A percentile compares a stretch with the other conserved stretches of the same genome.
Evolutionary conservation across 2,329 filamentous ascomycete species (phyloP).

Genomic region (Alternaria angustiovoidea): DNA sequence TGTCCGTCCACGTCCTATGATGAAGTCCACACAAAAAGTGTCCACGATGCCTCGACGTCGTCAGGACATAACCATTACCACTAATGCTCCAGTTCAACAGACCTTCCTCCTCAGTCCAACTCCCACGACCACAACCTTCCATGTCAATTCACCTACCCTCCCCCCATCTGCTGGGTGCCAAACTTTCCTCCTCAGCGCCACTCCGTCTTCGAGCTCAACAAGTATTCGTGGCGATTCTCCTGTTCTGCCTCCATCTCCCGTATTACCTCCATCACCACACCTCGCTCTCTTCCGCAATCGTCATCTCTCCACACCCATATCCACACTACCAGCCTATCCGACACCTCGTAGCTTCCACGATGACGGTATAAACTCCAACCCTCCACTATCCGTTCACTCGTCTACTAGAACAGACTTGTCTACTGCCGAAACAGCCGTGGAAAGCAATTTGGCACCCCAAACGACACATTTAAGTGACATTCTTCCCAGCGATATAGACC

Average conservation of each 20-base stretch:
- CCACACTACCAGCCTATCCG: neutral
- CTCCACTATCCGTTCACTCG: neutral
- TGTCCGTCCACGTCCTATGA: neutral
- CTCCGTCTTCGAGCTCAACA: neutral
- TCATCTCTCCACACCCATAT: neutral
- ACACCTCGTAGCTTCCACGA: neutral
- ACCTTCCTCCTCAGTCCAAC: constrained; percentile 13
- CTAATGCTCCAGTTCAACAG: neutral
- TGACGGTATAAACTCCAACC: neutral
- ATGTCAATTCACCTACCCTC: neutral
- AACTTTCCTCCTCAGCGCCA: constrained; percentile 12
- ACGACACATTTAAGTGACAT: constrained; percentile 1
- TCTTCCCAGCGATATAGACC: neutral
- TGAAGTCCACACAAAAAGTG: neutral
- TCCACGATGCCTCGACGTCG: neutral
- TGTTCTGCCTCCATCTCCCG: neutral
- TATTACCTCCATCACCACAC: neutral
- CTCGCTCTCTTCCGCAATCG: neutral
- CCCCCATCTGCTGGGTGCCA: neutral
- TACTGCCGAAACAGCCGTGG: neutral
- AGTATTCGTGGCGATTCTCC: constrained; percentile 5
- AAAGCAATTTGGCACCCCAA: neutral
- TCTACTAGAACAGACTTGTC: neutral
- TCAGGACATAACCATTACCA: neutral
- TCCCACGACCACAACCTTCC: neutral